These are phyloP conservation scores for Sugiyamaella boreocaroliniensis DNA, from an alignment of 805 yeast genomes.

Conservation along the genomic window DNA sequence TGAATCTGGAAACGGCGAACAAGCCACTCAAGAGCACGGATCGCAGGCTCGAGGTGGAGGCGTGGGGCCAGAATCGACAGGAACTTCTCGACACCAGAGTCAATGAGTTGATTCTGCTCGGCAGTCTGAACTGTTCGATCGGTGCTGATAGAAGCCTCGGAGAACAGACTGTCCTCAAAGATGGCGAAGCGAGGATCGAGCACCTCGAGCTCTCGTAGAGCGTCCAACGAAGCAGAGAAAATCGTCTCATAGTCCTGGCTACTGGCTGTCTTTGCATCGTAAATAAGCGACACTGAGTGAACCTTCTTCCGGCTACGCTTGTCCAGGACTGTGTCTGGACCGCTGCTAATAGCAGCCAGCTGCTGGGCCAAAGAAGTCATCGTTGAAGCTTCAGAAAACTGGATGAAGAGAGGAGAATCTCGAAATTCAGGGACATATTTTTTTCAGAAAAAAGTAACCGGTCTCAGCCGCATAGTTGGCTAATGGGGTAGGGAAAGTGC, in stretches of 20 bases:
- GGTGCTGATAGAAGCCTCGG: conserved; percentile 68
- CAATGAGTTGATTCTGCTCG: conserved; percentile 69
- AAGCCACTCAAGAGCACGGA: conserved; percentile 89
- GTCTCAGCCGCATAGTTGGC: too few relatives aligned
- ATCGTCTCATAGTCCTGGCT: conserved; percentile 87
- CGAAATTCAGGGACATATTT: background rate
- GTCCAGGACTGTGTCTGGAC: conserved; percentile 62
- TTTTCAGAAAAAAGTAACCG: background rate
- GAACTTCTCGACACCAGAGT: conserved; percentile 68
- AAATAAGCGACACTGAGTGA: conserved; percentile 83
- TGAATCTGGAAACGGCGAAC: conserved; percentile 84
- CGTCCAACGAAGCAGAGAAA: conserved; percentile 64
- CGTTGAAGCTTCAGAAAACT: background rate
- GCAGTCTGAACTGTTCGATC: conserved; percentile 78
- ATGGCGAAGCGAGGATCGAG: conserved; percentile 69
- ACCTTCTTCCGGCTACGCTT: conserved; percentile 79
- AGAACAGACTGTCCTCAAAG: conserved; percentile 68
- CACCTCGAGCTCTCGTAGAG: conserved; percentile 61
- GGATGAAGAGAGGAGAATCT: background rate
- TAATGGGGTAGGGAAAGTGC: too few relatives aligned
- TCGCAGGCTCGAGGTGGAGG: conserved; percentile 65
- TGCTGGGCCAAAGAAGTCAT: conserved; percentile 74
- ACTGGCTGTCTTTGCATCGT: conserved; percentile 83
- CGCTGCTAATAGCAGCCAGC: conserved; percentile 52
- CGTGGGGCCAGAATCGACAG: conserved; percentile 68